Conservation (phyloP, 352 stramenopile species). For the Phytophthora citrophthora region DNA sequence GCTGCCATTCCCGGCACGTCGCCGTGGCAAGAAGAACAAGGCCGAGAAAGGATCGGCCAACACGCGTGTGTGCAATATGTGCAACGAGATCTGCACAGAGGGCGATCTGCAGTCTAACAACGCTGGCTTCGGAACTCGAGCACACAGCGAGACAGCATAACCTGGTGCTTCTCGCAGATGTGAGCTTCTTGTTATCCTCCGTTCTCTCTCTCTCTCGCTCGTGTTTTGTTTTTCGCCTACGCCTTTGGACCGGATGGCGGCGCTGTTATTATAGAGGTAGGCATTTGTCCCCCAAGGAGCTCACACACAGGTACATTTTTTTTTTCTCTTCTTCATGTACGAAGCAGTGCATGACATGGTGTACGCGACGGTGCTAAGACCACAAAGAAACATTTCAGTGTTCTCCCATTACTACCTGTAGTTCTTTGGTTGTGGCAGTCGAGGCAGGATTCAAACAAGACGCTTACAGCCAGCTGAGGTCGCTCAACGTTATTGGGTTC, state of each 20-base stretch:
- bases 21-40: slow-evolving; percentile 67
- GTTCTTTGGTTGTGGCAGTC: too few species aligned
- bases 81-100: slow-evolving; percentile 61
- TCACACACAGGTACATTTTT: slow-evolving; percentile 22
- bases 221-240: slow-evolving; percentile 12
- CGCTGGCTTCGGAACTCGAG: slow-evolving; percentile 7
- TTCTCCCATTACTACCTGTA: slow-evolving; percentile 10
- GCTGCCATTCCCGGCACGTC: slow-evolving; percentile 43
- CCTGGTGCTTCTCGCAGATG: not conserved
- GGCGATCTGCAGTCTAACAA: slow-evolving; percentile 19
- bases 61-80: slow-evolving; percentile 77
- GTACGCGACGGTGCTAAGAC: slow-evolving; percentile 15
- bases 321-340: slow-evolving; percentile 37
- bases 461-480: too few species aligned
- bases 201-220: not conserved
- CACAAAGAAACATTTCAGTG: slow-evolving; percentile 24
- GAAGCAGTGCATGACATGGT: slow-evolving; percentile 31
- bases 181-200: slow-evolving; percentile 16
- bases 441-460: too few species aligned
- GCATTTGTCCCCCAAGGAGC: slow-evolving; percentile 20
- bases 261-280: slow-evolving; percentile 33
- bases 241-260: slow-evolving; percentile 15
- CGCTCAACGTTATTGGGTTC: too few species aligned
- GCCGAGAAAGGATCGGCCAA: slow-evolving; percentile 52
- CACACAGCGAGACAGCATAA: slow-evolving; percentile 35